Conservation (phyloP, 495 filamentous ascomycete genomes). For the Penicillium nucicola region DNA sequence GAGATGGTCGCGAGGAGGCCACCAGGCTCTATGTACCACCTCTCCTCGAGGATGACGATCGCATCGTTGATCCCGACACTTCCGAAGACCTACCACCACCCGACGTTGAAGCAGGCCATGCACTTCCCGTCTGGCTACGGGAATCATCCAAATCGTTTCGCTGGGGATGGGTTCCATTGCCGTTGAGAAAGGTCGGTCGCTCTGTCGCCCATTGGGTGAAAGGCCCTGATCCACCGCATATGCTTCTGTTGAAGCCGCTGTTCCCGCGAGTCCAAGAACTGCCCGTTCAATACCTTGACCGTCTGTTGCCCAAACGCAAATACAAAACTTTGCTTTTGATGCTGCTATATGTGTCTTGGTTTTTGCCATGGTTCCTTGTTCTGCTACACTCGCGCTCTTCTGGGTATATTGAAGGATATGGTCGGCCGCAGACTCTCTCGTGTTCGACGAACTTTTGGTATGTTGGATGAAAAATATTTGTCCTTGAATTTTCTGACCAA, state of each 20-base stretch:
- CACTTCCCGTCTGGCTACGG: constrained; percentile 50
- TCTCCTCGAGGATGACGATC: constrained; percentile 35
- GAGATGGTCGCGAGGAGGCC: constrained; percentile 34
- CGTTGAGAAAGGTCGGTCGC: constrained; percentile 44
- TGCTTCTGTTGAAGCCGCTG: constrained; percentile 63
- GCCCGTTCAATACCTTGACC: constrained; percentile 61
- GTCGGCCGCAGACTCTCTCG: constrained; percentile 60
- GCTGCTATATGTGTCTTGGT: constrained; percentile 66
- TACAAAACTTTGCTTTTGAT: constrained; percentile 58
- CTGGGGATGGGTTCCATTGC: constrained; percentile 52
- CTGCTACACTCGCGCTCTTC: constrained; percentile 60
- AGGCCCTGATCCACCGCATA: constrained; percentile 64
- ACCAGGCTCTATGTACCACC: constrained; percentile 34
- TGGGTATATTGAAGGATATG: constrained; percentile 67
- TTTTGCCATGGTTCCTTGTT: constrained; percentile 66
- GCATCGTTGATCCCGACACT: constrained; percentile 38
- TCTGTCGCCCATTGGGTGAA: constrained; percentile 61
- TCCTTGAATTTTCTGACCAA: background rate
- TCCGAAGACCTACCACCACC: constrained; percentile 35
- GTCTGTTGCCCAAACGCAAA: constrained; percentile 57
- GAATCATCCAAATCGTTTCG: constrained; percentile 53
- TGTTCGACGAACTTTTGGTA: constrained; percentile 63
- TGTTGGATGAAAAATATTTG: constrained; percentile 3
- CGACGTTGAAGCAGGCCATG: constrained; percentile 35
- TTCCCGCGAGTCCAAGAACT: constrained; percentile 67